A percentile compares a stretch with the other conserved stretches of the same genome.
These are phyloP conservation scores for Nidula niveotomentosa DNA, from an alignment of 1,284 basidiomycete genomes.

Conservation along the genomic window DNA sequence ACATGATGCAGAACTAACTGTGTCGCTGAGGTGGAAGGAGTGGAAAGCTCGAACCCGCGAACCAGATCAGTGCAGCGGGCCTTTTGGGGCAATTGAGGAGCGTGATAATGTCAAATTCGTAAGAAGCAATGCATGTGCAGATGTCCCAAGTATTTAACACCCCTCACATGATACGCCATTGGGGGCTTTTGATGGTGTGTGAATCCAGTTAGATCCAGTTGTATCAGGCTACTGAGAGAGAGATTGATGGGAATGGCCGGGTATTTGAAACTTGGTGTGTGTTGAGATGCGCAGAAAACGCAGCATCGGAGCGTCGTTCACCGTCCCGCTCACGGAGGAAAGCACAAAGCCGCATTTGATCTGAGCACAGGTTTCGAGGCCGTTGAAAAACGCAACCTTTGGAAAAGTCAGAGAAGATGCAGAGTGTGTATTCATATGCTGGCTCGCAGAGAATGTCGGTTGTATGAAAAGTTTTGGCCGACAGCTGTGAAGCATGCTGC, in stretches of 20 bases:
- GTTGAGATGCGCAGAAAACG: background rate
- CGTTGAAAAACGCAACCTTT: no score
- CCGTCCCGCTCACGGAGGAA: no score
- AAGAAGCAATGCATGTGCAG: background rate
- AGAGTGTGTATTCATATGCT: no score
- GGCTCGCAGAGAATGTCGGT: no score
- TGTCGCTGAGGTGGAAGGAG: conserved; percentile 13
- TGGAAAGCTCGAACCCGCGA: conserved; percentile 7
- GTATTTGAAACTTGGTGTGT: background rate
- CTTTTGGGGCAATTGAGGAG: background rate
- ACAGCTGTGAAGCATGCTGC: no score
- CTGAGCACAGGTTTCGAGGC: no score
- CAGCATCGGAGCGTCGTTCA: no score
- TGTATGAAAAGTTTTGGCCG: no score
- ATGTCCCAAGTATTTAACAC: background rate
- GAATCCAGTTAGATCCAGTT: background rate
- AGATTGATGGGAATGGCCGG: background rate
- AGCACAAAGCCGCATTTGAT: no score
- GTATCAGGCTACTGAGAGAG: background rate
- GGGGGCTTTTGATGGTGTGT: no score
- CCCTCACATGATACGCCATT: conserved; percentile 7
- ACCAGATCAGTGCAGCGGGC: background rate
- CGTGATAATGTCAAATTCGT: background rate
- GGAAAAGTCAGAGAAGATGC: no score
- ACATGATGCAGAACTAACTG: conserved; percentile 39